These are phyloP conservation scores for Fusarium nematophilum DNA, from an alignment of 2,329 filamentous ascomycete genomes.

Conservation along the genomic window DNA sequence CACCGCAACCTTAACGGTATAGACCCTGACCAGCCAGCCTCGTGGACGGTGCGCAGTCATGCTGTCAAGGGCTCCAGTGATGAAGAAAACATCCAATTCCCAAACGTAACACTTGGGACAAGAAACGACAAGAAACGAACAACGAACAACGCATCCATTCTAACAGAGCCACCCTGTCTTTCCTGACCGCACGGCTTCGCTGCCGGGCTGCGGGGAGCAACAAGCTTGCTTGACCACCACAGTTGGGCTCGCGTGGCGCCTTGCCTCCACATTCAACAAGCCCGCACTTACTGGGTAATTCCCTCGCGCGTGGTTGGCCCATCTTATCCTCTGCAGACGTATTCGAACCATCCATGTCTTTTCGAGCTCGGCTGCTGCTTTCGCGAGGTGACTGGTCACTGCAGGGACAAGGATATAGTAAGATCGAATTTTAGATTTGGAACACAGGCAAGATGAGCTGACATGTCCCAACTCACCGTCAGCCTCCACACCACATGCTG, in stretches of 20 bases:
- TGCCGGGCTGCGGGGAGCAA: conserved; percentile 3
- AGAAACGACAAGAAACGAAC: too few relatives aligned
- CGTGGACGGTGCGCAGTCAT: background rate
- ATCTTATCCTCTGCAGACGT: conserved; percentile 6
- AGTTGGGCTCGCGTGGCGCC: background rate
- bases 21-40: background rate
- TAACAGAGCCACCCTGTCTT: background rate
- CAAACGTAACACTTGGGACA: background rate
- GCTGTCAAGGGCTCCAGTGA: background rate
- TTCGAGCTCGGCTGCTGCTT: conserved; percentile 16
- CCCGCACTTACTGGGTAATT: conserved; percentile 20
- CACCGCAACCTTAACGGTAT: background rate
- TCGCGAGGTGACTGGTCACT: conserved; percentile 26
- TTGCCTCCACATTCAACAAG: conserved; percentile 14
- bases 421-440: conserved; percentile 37
- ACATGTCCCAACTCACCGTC: conserved; percentile 24
- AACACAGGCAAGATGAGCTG: conserved; percentile 35
- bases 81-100: background rate
- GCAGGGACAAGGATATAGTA: conserved; percentile 23
- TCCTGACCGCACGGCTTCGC: background rate
- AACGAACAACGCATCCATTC: background rate
- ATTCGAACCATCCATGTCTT: background rate
- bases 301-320: conserved; percentile 16
- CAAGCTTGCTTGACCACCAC: conserved; percentile 4
- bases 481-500: conserved; percentile 25